phyloP scores from a whole-genome alignment of 2,329 filamentous ascomycete species.

The Ophiostoma himal-ulmi region DNA sequence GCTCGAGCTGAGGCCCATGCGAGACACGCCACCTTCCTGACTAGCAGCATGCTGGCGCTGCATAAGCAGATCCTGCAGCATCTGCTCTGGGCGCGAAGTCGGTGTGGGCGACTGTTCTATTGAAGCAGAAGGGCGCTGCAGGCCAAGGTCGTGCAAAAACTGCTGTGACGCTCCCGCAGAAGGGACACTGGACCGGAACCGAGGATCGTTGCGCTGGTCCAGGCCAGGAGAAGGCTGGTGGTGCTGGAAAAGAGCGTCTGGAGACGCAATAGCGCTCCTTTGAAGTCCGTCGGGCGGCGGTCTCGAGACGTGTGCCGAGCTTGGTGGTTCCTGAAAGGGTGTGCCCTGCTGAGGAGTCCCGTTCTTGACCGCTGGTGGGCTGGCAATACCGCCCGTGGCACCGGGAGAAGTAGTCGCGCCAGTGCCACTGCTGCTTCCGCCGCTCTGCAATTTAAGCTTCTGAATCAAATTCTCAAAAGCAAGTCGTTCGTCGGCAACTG shows the following conservation, averaged over 20 bases:
- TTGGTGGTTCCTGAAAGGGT: constrained; percentile 25
- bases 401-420: constrained; percentile 13
- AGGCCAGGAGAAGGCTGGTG: constrained; percentile 36
- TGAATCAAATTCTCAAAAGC: constrained; percentile 70
- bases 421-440: constrained; percentile 23
- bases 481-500: background rate
- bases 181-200: constrained; percentile 33
- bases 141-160: constrained; percentile 48
- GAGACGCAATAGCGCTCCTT: constrained; percentile 41
- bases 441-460: constrained; percentile 64
- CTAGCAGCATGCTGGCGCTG: constrained; percentile 50
- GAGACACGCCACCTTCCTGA: constrained; percentile 36
- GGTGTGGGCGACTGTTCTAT: constrained; percentile 15
- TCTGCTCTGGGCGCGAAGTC: constrained; percentile 39
- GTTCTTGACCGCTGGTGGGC: constrained; percentile 13
- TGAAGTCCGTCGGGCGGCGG: constrained; percentile 30
- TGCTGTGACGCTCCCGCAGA: constrained; percentile 44
- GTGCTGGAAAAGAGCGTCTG: constrained; percentile 36
- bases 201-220: constrained; percentile 42
- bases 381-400: constrained; percentile 1
- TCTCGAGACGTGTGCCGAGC: background rate
- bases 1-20: constrained; percentile 27
- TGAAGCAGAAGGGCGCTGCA: background rate
- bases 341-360: constrained; percentile 17
- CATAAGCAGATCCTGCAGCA: constrained; percentile 55